These are phyloP conservation scores for Candida krabiensis DNA, from an alignment of 805 yeast species.

Conservation along the genomic window DNA sequence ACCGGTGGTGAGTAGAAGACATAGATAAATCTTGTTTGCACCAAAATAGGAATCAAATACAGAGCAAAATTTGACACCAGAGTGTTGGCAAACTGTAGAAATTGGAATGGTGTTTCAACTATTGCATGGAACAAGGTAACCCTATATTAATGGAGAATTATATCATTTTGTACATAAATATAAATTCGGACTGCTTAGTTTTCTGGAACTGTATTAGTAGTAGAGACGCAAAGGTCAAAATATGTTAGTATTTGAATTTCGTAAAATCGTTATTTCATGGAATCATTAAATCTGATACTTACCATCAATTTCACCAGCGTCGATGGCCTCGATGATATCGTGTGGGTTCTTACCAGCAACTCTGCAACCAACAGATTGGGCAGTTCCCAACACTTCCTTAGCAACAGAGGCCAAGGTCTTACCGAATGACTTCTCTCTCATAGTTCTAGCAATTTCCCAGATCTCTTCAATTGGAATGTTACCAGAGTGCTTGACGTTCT, in stretches of 20 bases:
- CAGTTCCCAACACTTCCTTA: slow-evolving; percentile 99
- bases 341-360: slow-evolving; percentile 99
- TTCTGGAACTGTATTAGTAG: slow-evolving; percentile 54
- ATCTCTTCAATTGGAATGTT: slow-evolving; percentile 97
- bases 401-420: slow-evolving; percentile 94
- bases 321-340: slow-evolving; percentile 96
- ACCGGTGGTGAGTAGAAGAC: slow-evolving; percentile 73
- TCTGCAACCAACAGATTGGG: slow-evolving; percentile 99
- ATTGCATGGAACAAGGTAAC: slow-evolving; percentile 8
- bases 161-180: slow-evolving; percentile 29
- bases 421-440: slow-evolving; percentile 98
- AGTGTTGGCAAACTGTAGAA: slow-evolving; percentile 79
- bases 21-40: slow-evolving; percentile 72
- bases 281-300: slow-evolving; percentile 37
- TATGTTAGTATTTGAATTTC: slow-evolving; percentile 7
- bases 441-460: slow-evolving; percentile 94
- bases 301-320: slow-evolving; percentile 95
- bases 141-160: slow-evolving; percentile 28
- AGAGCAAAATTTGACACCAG: slow-evolving; percentile 69
- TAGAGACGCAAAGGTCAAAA: slow-evolving; percentile 9
- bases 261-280: slow-evolving; percentile 1
- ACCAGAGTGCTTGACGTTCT: slow-evolving; percentile 99
- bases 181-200: slow-evolving; percentile 46
- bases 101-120: background rate
- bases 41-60: slow-evolving; percentile 85